Evolutionary conservation across 768 basidiomycete genomes (phyloP).

Genomic region (Exsudoporus frostii): DNA sequence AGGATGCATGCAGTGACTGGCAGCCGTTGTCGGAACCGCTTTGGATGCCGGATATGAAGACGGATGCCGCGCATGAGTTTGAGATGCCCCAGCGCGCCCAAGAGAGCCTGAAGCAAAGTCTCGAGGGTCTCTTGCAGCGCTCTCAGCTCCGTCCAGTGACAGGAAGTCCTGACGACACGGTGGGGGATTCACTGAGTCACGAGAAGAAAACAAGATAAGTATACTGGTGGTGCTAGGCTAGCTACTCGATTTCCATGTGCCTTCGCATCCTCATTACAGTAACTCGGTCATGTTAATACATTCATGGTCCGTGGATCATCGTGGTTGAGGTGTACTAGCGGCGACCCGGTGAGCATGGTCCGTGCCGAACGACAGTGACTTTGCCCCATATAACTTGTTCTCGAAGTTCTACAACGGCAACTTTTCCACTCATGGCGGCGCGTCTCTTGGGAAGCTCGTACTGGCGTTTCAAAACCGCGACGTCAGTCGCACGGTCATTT

Average conservation of each 20-base stretch:
- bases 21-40: constrained; percentile 25
- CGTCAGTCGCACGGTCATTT: constrained; percentile 17
- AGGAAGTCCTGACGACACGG: neutral
- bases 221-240: neutral
- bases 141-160: neutral
- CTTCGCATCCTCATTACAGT: neutral
- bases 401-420: neutral
- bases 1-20: constrained; percentile 14
- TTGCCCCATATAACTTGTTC: neutral
- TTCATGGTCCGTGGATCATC: neutral
- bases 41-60: neutral
- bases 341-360: constrained; percentile 3
- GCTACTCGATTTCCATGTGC: neutral
- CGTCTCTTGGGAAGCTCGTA: constrained; percentile 6
- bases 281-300: neutral
- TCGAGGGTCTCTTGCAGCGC: constrained; percentile 19
- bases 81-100: constrained; percentile 4
- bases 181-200: neutral
- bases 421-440: neutral
- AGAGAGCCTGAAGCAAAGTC: constrained; percentile 24
- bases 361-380: constrained; percentile 10
- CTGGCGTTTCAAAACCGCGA: constrained; percentile 9
- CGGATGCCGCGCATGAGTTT: neutral
- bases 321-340: neutral
- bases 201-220: neutral